Conservation (phyloP, 495 filamentous ascomycete species). For the Hypoxylon rickii region DNA sequence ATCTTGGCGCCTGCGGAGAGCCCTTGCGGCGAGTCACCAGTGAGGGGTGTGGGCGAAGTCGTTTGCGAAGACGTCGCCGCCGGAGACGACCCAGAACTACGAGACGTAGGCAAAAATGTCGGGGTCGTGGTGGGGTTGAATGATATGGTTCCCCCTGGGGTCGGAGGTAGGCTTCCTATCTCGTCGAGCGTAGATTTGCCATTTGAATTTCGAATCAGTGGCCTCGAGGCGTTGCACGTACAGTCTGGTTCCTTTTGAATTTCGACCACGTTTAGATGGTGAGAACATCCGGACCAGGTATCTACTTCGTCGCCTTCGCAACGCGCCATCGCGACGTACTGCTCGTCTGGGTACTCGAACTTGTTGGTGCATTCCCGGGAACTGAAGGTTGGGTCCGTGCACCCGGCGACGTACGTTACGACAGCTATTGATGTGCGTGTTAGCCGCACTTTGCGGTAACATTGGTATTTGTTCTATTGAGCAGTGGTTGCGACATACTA, state of each 20-base stretch:
- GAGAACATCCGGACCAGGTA: constrained; percentile 22
- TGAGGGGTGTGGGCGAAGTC: neutral
- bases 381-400: constrained; percentile 35
- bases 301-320: constrained; percentile 29
- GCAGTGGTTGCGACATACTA: constrained; percentile 4
- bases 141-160: constrained; percentile 10
- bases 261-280: constrained; percentile 9
- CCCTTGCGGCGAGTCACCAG: neutral
- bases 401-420: constrained; percentile 43
- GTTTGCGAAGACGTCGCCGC: neutral
- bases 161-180: constrained; percentile 4
- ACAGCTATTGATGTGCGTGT: constrained; percentile 4
- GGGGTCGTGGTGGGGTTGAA: constrained; percentile 14
- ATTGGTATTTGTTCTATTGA: neutral
- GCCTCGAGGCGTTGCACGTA: constrained; percentile 16
- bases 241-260: constrained; percentile 31
- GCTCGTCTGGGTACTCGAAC: constrained; percentile 28
- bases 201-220: constrained; percentile 28
- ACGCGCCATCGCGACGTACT: constrained; percentile 30
- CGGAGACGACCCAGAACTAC: neutral
- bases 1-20: constrained; percentile 6
- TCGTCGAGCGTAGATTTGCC: constrained; percentile 20
- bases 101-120: neutral
- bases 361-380: constrained; percentile 31
- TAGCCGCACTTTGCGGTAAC: neutral